Base-by-base conservation (phyloP, 805 yeast species). In the Wickerhamomyces chambardii region DNA sequence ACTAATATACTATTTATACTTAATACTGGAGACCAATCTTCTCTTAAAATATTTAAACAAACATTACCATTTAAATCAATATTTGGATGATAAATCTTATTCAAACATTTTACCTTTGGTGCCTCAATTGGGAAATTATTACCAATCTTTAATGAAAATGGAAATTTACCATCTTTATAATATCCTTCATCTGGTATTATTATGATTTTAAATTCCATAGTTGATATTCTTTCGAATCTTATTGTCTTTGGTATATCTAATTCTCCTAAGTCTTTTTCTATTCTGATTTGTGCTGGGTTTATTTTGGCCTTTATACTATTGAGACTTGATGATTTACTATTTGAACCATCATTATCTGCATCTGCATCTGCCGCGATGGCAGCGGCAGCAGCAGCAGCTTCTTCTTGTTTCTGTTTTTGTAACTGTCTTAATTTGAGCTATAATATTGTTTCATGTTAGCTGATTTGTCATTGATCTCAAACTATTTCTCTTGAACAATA, bases 21-120 rank as follows among this genome's bases (percentile, higher is more conserved):
- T 45, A 90, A 64, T 0, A 87, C 95, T 0, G 98, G 97, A 21
- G 87, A 78, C 98, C 98, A 90, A 55, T 90, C 97, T 55, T 89
- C 95, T 46, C 97, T 66, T 39, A 90, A 64, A 26, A 90, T 89
- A 53, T 90, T 90, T 40, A 90, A 67, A 53, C 98, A 90, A 6
- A 90, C 84, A 51, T 87, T 90, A 0, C 97, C 97, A 30, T 84
- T 81, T 16, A 75, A 53, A 54, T 90, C 96, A 44, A 90, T 90
- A 51, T 90, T 90, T 11, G 98, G 98, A 54, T 90, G 98, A 59
- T 83, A 90, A 5, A 90, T 84, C 50, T 69, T 77, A 35, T 77
- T 71, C 22, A 65, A 35, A 47, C 94, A 82, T 45, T 71, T 69
- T 36, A 87, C 86, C 51, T 78, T 83, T 9, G 98, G 98, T 8